Evolutionary conservation across 192 early-diverging fungal genomes (phyloP), one percentile per base, ranked within the genome.

Genomic region (Radiomyces spectabilis): DNA sequence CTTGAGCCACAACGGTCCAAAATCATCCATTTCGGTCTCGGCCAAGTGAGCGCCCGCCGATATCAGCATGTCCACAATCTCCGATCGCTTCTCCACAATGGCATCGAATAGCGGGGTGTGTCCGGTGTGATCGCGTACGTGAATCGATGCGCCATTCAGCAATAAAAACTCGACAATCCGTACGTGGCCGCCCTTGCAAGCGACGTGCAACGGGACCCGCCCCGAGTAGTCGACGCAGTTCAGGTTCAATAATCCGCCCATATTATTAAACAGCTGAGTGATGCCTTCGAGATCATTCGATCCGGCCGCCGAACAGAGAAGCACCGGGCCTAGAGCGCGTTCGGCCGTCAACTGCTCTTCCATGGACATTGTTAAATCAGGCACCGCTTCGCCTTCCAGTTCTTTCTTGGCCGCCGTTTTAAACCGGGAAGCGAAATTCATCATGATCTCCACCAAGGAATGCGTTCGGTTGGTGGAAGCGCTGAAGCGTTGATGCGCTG

Each of bases 21-120:
- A 69, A 50, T 92, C 90, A 26, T 81, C 72, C 32, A 75, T 65
- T 58, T 96, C 93, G 6, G 83, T 82, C 38, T 90, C 85, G 43
- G 84, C 82, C 60, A 98, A 93, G 58, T 95, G 93, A 13, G 90
- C 93, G 24, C 93, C 95, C 1, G 90, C 84, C 32, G 85, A 61
- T 5, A 81, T 40, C 35, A 98, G 68, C 50, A 96, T 54, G 15
- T 60, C 61, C 6, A 88, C 83, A 41, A 85, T 78, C 43, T 84
- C 81, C 2, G 66, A 53, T 38, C 78, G 76, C 13, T 81, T 75
- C 30, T 78, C 70, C 15, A 75, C 64, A 6, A 89, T 81, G 0
- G 94, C 92, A 55, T 93, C 85, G 61, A 79, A 94, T 5, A 99
- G 64, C 1, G 94, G 92, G 4, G 92, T 93, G 55, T 93, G 95